Base-by-base conservation (phyloP, 2,329 filamentous ascomycete species). In the Graphilbum ipis-grandicollis region DNA sequence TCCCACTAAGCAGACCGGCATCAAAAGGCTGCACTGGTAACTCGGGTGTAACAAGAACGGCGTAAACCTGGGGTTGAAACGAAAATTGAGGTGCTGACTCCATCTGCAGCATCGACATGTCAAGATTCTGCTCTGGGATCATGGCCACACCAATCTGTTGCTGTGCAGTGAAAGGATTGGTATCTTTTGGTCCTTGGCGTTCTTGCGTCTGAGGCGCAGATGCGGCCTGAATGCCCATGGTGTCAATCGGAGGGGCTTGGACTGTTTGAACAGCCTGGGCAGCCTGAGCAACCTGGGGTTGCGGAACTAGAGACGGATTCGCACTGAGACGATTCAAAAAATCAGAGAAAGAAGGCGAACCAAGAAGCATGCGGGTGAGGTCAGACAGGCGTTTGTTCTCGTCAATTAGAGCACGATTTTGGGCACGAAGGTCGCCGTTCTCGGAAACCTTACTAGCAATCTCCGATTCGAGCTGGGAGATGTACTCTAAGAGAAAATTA, bases 391-490 rank as follows among this genome's bases (percentile, higher is more conserved):
- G 81, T 51, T 76, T 76, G 59, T 93, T 93, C 65, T 93, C 85
- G 33, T 92, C 82, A 46, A 74, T 62, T 15, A 98, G 68, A 28
- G 79, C 75, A 34, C 74, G 71, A 64, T 94, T 96, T 57, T 92
- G 77, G 26, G 68, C 60, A 43, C 81, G 79, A 25, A 94, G 69
- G 33, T 85, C 79, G 44, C 78, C 79, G 47, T 79, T 78, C 63
- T 96, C 88, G 45, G 77, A 80, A 30, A 79, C 75, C 62, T 90
- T 92, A 50, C 65, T 66, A 38, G 83, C 79, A 48, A 94, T 79
- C 56, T 96, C 88, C 43, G 71, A 67, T 63, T 98, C 90, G 14
- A 98, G 79, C 57, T 96, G 86, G 44, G 75, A 72, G 52, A 98
- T 96, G 64, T 96, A 96, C 69, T 96, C 90, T 96, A 50, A 31